Conservation (phyloP, 2,329 filamentous ascomycete genomes). For the Monilinia fructigena region DNA sequence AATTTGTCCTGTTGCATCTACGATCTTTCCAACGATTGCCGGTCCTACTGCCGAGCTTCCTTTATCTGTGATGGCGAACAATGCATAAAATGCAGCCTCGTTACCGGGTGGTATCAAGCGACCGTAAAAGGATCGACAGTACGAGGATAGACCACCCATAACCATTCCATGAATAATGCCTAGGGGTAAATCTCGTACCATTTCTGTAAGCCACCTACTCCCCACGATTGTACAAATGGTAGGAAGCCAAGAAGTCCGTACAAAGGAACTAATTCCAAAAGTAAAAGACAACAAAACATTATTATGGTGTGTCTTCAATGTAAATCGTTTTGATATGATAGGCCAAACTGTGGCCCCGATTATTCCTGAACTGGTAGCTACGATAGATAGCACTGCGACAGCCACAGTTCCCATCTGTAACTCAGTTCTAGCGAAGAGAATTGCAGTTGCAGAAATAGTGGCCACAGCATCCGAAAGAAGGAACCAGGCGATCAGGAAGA, state of each 20-base stretch:
- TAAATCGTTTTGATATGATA: conserved; percentile 67
- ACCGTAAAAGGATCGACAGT: conserved; percentile 88
- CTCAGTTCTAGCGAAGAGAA: conserved; percentile 92
- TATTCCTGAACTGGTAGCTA: conserved; percentile 80
- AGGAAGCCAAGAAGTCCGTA: conserved; percentile 90
- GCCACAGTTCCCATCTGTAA: conserved; percentile 86
- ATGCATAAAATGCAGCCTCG: conserved; percentile 91
- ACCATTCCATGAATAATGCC: conserved; percentile 91
- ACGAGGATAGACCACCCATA: conserved; percentile 85
- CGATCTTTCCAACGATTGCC: conserved; percentile 89
- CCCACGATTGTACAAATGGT: conserved; percentile 71
- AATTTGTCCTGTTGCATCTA: conserved; percentile 78
- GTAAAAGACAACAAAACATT: conserved; percentile 82
- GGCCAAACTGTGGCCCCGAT: conserved; percentile 89
- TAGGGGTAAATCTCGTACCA: conserved; percentile 95
- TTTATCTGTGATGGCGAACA: conserved; percentile 73
- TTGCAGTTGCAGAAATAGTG: conserved; percentile 89
- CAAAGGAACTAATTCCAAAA: conserved; percentile 90
- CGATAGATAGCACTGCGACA: conserved; percentile 88
- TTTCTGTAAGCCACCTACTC: conserved; percentile 82
- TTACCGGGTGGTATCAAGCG: conserved; percentile 92
- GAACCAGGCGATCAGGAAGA: conserved; percentile 90
- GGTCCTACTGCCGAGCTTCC: conserved; percentile 92
- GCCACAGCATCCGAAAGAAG: conserved; percentile 91
- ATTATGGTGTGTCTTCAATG: conserved; percentile 81